phyloP scores from a whole-genome alignment of 139 green algal species.

The Chlorella vulgaris region DNA sequence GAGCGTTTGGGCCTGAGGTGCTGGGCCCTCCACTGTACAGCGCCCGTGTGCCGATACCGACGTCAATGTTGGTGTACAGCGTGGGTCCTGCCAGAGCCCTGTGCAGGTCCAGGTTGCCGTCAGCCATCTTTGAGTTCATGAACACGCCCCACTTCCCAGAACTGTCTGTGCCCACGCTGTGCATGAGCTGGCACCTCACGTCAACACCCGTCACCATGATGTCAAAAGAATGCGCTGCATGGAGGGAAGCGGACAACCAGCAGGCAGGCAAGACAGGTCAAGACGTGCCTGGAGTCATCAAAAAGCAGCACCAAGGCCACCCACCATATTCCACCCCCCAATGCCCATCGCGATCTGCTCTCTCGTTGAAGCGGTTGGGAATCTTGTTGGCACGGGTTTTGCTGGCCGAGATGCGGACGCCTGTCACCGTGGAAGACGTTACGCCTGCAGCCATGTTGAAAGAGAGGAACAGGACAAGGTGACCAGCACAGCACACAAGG shows the following conservation, averaged over 20 bases:
- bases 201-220: background rate
- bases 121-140: background rate
- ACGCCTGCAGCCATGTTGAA: background rate
- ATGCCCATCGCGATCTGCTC: background rate
- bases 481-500: too few relatives aligned
- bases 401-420: background rate
- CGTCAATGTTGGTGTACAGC: constrained; percentile 26
- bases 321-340: background rate
- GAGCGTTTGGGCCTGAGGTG: background rate
- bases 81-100: constrained; percentile 10
- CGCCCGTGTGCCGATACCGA: background rate
- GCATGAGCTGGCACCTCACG: background rate
- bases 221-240: background rate
- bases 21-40: constrained; percentile 2
- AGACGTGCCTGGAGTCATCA: too few relatives aligned
- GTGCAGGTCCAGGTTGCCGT: constrained; percentile 18
- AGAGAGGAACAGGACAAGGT: background rate
- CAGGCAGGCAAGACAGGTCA: background rate
- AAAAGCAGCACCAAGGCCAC: background rate
- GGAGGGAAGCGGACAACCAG: background rate
- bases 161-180: background rate
- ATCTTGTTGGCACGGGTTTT: background rate
- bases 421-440: background rate
- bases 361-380: background rate
- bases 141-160: constrained; percentile 4